A percentile compares a stretch with the other conserved stretches of the same genome.
Conservation (phyloP, 352 stramenopile genomes). For the Globisporangium paroecandrum region DNA sequence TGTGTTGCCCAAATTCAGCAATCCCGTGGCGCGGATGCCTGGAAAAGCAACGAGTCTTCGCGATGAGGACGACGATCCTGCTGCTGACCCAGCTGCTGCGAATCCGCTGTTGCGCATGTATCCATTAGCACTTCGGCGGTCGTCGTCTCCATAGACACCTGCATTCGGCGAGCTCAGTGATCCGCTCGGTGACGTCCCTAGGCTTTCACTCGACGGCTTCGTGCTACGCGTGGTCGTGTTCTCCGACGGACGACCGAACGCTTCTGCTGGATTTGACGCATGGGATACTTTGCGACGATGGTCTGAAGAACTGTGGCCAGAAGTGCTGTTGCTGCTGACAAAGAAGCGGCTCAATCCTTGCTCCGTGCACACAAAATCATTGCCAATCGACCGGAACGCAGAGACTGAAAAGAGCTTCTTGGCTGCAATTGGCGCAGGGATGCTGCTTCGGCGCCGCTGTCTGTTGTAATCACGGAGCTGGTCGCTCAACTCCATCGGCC, state of each 20-base stretch:
- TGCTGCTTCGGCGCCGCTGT: constrained; percentile 21
- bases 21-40: constrained; percentile 54
- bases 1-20: constrained; percentile 85
- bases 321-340: constrained; percentile 7
- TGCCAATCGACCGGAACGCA: constrained; percentile 53
- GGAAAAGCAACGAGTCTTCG: constrained; percentile 26
- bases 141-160: neutral
- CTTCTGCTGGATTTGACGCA: constrained; percentile 2
- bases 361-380: constrained; percentile 52
- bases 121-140: neutral
- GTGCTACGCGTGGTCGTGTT: constrained; percentile 17
- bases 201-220: constrained; percentile 18
- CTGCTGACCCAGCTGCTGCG: neutral
- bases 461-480: constrained; percentile 21
- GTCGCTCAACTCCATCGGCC: constrained; percentile 30
- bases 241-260: constrained; percentile 9
- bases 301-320: constrained; percentile 18
- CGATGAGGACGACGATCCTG: constrained; percentile 9
- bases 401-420: constrained; percentile 31
- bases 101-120: constrained; percentile 2
- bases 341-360: constrained; percentile 36
- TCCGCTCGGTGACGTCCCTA: constrained; percentile 10
- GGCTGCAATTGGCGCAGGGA: constrained; percentile 15
- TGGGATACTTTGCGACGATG: constrained; percentile 18
- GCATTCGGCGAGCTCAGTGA: constrained; percentile 5